phyloP scores from a whole-genome alignment of 1,139 yeast species.

The Arxiozyma heterogenica region DNA sequence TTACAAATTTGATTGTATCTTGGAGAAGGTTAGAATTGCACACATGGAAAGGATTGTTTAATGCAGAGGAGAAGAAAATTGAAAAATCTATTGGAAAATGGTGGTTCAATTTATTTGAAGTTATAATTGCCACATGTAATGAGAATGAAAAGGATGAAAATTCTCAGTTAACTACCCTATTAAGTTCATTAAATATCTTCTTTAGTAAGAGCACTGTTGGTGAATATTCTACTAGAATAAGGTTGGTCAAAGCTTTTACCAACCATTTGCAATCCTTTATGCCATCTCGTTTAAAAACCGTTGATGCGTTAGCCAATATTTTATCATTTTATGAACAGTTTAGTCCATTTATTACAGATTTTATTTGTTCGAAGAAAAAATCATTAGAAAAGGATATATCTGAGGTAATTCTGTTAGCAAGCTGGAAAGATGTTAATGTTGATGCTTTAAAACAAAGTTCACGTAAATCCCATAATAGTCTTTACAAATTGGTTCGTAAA shows the following conservation, averaged over 20 bases:
- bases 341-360: conserved; percentile 37
- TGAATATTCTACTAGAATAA: conserved; percentile 52
- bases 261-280: conserved; percentile 37
- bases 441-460: conserved; percentile 93
- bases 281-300: conserved; percentile 14
- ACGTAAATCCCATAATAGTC: conserved; percentile 70
- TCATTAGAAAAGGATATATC: conserved; percentile 66
- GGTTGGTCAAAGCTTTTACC: conserved; percentile 53
- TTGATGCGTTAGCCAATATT: conserved; percentile 50
- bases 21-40: conserved; percentile 87
- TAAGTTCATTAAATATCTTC: conserved; percentile 69
- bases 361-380: conserved; percentile 40
- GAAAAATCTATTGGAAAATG: conserved; percentile 56
- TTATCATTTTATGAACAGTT: conserved; percentile 63
- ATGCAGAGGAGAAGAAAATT: conserved; percentile 50
- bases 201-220: conserved; percentile 71
- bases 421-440: conserved; percentile 95
- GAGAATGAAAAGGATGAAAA: conserved; percentile 26
- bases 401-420: conserved; percentile 79
- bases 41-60: conserved; percentile 75
- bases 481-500: conserved; percentile 77
- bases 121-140: conserved; percentile 36
- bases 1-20: conserved; percentile 63
- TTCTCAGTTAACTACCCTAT: conserved; percentile 35
- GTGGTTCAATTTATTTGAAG: conserved; percentile 90